These are phyloP conservation scores for Globisporangium alternatum DNA, from an alignment of 352 stramenopile species.

Conservation along the genomic window DNA sequence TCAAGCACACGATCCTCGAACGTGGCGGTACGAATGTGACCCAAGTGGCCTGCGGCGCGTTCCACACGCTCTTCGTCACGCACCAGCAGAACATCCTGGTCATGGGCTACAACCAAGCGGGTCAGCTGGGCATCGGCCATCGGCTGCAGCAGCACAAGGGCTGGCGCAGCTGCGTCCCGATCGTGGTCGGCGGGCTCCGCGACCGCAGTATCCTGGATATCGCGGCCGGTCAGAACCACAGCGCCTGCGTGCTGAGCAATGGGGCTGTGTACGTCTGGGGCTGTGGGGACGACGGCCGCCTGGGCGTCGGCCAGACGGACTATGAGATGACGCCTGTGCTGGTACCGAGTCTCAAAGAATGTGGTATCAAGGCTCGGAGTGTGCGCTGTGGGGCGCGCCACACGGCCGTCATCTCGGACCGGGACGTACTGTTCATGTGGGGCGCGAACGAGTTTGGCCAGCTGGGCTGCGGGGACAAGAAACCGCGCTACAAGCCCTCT, in stretches of 20 bases:
- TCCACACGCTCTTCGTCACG: conserved; percentile 74
- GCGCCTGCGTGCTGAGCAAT: conserved; percentile 66
- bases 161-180: conserved; percentile 68
- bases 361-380: conserved; percentile 34
- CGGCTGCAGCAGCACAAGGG: conserved; percentile 53
- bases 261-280: conserved; percentile 76
- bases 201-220: conserved; percentile 69
- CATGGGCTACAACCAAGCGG: conserved; percentile 81
- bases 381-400: conserved; percentile 68
- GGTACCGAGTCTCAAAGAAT: conserved; percentile 36
- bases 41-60: conserved; percentile 59
- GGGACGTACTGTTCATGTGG: conserved; percentile 71
- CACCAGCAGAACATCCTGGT: conserved; percentile 70
- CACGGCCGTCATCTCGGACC: conserved; percentile 65
- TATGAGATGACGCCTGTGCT: conserved; percentile 34
- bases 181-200: conserved; percentile 39
- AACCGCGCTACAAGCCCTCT: conserved; percentile 35
- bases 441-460: conserved; percentile 81
- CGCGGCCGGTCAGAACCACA: conserved; percentile 71
- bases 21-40: conserved; percentile 55
- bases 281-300: conserved; percentile 60
- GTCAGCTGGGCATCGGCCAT: conserved; percentile 67
- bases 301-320: conserved; percentile 45
- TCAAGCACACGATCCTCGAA: conserved; percentile 57
- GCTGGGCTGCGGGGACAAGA: conserved; percentile 59